Evolutionary conservation across 352 stramenopile genomes (phyloP), one percentile per base, ranked within the genome.

Genomic region (Pythium pectinolyticum): DNA sequence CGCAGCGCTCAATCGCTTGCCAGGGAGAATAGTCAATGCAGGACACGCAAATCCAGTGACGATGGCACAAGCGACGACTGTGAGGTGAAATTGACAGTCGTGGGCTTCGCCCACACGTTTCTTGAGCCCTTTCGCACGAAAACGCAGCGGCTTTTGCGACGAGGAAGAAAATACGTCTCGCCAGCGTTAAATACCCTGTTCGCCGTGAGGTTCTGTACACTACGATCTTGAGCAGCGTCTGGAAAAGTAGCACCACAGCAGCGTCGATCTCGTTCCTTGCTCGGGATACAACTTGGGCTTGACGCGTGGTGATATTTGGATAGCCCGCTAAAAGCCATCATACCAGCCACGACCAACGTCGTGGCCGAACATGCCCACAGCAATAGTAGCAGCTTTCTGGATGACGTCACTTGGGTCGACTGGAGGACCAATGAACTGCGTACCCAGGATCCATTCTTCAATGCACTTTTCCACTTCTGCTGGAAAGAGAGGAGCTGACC

Each of bases 171-270:
- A 1, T 57, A 59, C 0, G 67, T 73, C 32, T 75, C 67, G 41
- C 75, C 63, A 28, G 75, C 67, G 40, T 75, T 78, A 35, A 72
- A 73, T 0, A 73, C 25, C 0, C 57, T 45, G 9, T 39, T 19
- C 1, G 37, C 17, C 9, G 61, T 43, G 7, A 73, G 17, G 0
- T 57, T 17, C 0, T 50, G 12, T 70, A 60, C n/a, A 71, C 37
- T 3, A 53, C 19, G 1, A 67, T 45, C 43, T 70, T 70, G n/a
- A 53, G 14, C 0, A 72, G 20, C 1, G 66, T 69, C 10, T 35
- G 25, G 41, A 73, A 73, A 9, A 78, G 45, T 0, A 20, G 37
- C 3, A 73, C 24, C 20, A 50, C 49, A 12, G 3, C 22, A 8
- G 3, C 19, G 49, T 32, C 37, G 5, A 75, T 40, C 34, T 25